Evolutionary conservation across 768 basidiomycete genomes (phyloP), one percentile per base, ranked within the genome.

Genomic region (Trametopsis cervina): DNA sequence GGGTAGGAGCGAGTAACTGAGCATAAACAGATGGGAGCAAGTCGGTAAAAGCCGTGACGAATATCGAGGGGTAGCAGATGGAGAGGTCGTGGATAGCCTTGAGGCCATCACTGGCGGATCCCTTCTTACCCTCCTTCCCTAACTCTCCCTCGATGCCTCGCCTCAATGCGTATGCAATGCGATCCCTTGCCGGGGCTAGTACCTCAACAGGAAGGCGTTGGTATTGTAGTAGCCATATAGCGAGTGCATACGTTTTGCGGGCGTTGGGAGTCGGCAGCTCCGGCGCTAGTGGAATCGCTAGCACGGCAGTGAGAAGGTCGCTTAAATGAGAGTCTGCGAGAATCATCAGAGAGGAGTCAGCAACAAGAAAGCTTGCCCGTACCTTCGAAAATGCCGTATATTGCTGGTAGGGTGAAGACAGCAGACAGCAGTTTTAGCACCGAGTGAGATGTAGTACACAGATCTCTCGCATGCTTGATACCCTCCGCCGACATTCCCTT

Each of bases 91-190:
- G 80, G 24, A 89, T 72, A 3, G 86, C 87, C 75, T 82, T 87
- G 40, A 89, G 71, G 18, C 85, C 86, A 62, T 92, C 89, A 26
- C 75, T 83, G 1, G 73, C 75, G 3, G 89, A 80, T 0, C 89
- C 89, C 58, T 89, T 90, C 70, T 91, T 91, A 9, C 89, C 89
- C 62, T 92, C 89, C 60, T 87, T 88, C 4, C 89, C 89, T 12
- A 91, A 75, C 53, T 90, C 84, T 5, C 89, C 89, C 46, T 86
- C 84, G 50, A 92, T 75, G 21, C 83, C 89, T 38, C 89, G 80
- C 43, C 79, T 74, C 17, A 91, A 60, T 2, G 85, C 85, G 49
- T 78, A 80, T 1, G 82, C 74, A 26, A 92, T 87, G 21, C 82
- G 74, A 55, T 81, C 77, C 5, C 73, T 75, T 4, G 83, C 77